phyloP scores from a whole-genome alignment of 768 basidiomycete genomes.

The Russula sp. region DNA sequence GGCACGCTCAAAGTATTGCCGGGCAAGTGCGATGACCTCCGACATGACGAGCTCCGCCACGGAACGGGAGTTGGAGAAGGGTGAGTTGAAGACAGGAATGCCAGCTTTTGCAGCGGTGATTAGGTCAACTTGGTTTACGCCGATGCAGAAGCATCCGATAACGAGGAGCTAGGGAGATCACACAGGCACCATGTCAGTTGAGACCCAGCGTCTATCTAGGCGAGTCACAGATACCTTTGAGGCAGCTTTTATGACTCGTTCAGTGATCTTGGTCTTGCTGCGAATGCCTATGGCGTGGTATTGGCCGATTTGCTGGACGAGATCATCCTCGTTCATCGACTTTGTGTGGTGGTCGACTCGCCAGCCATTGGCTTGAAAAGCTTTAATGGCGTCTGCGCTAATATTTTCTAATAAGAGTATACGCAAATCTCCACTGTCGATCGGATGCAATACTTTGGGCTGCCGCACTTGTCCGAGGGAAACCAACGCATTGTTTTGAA shows the following conservation, averaged over 20 bases:
- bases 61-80: slow-evolving; percentile 97
- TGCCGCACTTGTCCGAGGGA: slow-evolving; percentile 43
- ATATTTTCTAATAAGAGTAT: slow-evolving; percentile 94
- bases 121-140: slow-evolving; percentile 97
- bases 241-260: slow-evolving; percentile 82
- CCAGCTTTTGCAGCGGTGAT: slow-evolving; percentile 77
- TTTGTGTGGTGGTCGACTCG: slow-evolving; percentile 85
- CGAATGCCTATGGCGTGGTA: slow-evolving; percentile 97
- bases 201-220: not conserved
- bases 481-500: slow-evolving; percentile 31
- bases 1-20: slow-evolving; percentile 87
- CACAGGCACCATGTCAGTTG: not conserved
- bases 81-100: slow-evolving; percentile 98
- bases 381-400: slow-evolving; percentile 80
- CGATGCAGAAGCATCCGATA: slow-evolving; percentile 99
- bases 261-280: slow-evolving; percentile 96
- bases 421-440: slow-evolving; percentile 75
- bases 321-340: slow-evolving; percentile 91
- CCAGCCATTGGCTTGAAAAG: slow-evolving; percentile 81
- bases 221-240: slow-evolving; percentile 55
- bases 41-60: slow-evolving; percentile 97
- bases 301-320: slow-evolving; percentile 71
- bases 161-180: slow-evolving; percentile 68
- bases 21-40: slow-evolving; percentile 90
- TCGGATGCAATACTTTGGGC: slow-evolving; percentile 73